These are phyloP conservation scores for Phragmites australis DNA, from an alignment of 176 grass and related monocot genomes.

Conservation along the genomic window DNA sequence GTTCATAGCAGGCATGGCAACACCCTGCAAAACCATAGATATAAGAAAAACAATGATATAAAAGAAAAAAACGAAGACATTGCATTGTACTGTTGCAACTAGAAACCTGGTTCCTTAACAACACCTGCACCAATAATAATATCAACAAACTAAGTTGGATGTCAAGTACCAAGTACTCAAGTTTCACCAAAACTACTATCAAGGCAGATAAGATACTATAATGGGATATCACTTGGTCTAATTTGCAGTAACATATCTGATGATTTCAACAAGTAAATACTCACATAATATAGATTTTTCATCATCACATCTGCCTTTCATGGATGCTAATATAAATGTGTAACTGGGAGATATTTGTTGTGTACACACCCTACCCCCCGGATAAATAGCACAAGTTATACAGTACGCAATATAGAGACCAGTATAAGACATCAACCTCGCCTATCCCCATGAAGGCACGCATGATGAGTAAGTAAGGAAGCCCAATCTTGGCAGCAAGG, in stretches of 20 bases:
- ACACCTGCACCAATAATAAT: background rate
- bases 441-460: slow-evolving; percentile 99
- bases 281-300: background rate
- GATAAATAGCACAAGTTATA: slow-evolving; percentile 25
- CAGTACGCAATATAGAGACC: background rate
- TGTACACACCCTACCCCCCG: background rate
- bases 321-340: background rate
- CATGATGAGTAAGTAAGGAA: slow-evolving; percentile 75
- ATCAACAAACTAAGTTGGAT: background rate
- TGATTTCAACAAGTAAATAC: background rate
- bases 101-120: background rate
- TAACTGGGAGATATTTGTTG: slow-evolving; percentile 9
- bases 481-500: slow-evolving; percentile 82
- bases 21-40: slow-evolving; percentile 63
- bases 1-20: slow-evolving; percentile 98
- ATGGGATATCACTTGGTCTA: background rate
- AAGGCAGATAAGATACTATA: background rate
- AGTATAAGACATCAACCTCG: slow-evolving; percentile 66
- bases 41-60: slow-evolving; percentile 4
- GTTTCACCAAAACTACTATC: slow-evolving; percentile 10
- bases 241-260: background rate
- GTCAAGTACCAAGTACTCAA: background rate
- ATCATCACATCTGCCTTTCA: background rate
- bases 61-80: background rate
- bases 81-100: background rate